Percentiles rank a stretch among this genome's conserved stretches.
Conservation (phyloP, 2,329 filamentous ascomycete species). For the Trichoderma simmonsii region DNA sequence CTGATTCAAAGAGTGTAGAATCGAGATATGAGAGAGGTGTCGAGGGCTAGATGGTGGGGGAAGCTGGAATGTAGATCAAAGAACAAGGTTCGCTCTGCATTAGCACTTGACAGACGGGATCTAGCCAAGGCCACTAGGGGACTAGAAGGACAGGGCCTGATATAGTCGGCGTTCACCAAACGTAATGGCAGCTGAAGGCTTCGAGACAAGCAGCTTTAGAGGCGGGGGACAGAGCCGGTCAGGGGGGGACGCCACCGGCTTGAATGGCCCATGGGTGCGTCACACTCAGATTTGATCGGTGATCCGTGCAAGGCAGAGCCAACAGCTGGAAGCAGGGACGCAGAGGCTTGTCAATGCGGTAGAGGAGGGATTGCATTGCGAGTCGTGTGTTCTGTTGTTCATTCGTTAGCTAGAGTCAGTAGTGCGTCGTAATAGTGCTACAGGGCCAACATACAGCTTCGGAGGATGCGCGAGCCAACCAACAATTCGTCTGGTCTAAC, state of each 20-base stretch:
- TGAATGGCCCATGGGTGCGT: neutral
- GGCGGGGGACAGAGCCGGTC: neutral
- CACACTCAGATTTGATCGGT: slow-evolving; percentile 1
- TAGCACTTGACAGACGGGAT: neutral
- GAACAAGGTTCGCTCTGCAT: neutral
- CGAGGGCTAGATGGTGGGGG: neutral
- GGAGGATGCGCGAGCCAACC: neutral
- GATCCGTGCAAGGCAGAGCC: neutral
- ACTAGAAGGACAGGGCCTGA: neutral
- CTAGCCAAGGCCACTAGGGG: neutral
- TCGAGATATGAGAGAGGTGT: neutral
- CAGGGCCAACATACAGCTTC: neutral
- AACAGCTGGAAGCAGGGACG: neutral
- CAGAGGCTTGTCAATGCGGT: neutral
- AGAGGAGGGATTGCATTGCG: neutral
- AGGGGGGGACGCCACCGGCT: neutral
- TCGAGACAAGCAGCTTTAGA: neutral
- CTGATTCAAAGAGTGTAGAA: neutral
- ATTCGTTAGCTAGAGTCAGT: neutral
- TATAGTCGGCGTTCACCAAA: neutral
- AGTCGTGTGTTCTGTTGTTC: neutral
- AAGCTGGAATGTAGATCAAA: neutral
- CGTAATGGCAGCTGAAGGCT: neutral
- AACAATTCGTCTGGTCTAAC: neutral
- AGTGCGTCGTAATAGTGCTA: neutral